phyloP scores from a whole-genome alignment of 2,329 filamentous ascomycete genomes.

The Cladosporium sp. region DNA sequence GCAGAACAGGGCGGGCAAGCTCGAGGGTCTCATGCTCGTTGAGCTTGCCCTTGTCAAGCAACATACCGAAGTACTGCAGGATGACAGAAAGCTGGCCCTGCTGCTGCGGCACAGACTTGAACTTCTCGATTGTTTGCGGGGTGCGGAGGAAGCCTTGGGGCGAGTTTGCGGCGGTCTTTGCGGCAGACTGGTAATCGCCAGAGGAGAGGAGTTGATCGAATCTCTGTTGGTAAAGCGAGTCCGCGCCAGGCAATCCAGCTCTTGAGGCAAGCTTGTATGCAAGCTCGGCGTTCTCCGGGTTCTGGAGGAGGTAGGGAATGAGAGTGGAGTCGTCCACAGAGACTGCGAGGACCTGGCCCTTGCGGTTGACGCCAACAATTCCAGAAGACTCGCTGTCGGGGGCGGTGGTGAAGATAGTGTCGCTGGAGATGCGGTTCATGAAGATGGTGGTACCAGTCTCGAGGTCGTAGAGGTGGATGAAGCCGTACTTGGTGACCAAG shows the following conservation, averaged over 20 bases:
- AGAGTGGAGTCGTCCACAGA: conserved; percentile 87
- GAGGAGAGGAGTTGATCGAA: conserved; percentile 82
- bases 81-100: conserved; percentile 88
- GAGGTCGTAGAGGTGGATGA: conserved; percentile 97
- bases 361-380: conserved; percentile 92
- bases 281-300: conserved; percentile 87
- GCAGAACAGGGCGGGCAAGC: conserved; percentile 83
- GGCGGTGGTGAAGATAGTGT: conserved; percentile 95
- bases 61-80: conserved; percentile 94
- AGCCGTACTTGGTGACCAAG: conserved; percentile 97
- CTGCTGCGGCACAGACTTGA: conserved; percentile 79
- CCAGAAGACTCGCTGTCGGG: conserved; percentile 78
- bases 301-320: conserved; percentile 92
- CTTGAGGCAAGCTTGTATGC: conserved; percentile 95
- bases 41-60: conserved; percentile 88
- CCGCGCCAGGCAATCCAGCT: conserved; percentile 87
- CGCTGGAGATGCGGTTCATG: conserved; percentile 99
- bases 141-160: conserved; percentile 93
- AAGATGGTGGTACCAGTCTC: conserved; percentile 95
- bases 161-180: conserved; percentile 94
- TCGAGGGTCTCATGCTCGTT: conserved; percentile 94
- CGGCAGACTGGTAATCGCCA: conserved; percentile 80
- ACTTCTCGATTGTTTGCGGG: conserved; percentile 88
- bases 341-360: conserved; percentile 92
- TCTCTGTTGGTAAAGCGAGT: conserved; percentile 85